A percentile compares a stretch with the other conserved stretches of the same genome.
Conservation (phyloP, 805 yeast species). For the fission yeast (Schizosaccharomyces pombe) region ASM294v3 CU329670.1:741501-742000, state of each 20-base stretch:
- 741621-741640: conserved; percentile 85
- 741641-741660: conserved; percentile 92
- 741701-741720: conserved; percentile 89
- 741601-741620: conserved; percentile 87
- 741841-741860: conserved; percentile 71
- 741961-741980: conserved; percentile 98
- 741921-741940: conserved; percentile 96
- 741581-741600: conserved; percentile 97
- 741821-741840: conserved; percentile 89
- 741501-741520: conserved; percentile 89
- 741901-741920: conserved; percentile 62
- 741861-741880: conserved; percentile 80
- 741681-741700: conserved; percentile 45
- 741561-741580: conserved; percentile 88
- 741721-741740: conserved; percentile 83
- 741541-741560: conserved; percentile 99
- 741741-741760: conserved; percentile 98
- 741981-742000: conserved; percentile 94
- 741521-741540: conserved; percentile 94
- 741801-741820: conserved; percentile 82
- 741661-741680: conserved; percentile 80
- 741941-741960: conserved; percentile 98
- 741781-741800: conserved; percentile 56
- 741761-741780: conserved; percentile 74
- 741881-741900: conserved; percentile 91